Conservation (phyloP, 352 stramenopile species). For the Phytophthora lateralis region DNA sequence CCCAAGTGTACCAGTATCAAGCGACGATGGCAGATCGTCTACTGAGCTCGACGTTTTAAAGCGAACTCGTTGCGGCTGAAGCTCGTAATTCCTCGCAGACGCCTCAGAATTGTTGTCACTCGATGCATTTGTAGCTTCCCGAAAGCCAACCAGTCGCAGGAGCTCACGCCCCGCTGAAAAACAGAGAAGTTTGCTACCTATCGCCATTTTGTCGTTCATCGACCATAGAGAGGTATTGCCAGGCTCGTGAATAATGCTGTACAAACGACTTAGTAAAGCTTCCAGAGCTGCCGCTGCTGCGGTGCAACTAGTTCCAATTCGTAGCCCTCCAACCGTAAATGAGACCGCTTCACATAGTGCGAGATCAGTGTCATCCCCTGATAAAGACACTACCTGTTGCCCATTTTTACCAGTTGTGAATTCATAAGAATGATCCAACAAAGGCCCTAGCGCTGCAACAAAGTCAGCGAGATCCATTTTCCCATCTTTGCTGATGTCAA, state of each 20-base stretch:
- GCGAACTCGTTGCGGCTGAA: constrained; percentile 44
- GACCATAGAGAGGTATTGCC: constrained; percentile 40
- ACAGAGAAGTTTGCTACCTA: constrained; percentile 33
- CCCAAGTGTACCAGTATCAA: constrained; percentile 37
- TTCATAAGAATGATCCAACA: constrained; percentile 62
- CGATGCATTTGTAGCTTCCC: neutral
- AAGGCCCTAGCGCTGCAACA: constrained; percentile 53
- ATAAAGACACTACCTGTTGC: neutral
- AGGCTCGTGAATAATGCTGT: constrained; percentile 51
- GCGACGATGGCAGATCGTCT: constrained; percentile 6
- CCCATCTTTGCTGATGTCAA: constrained; percentile 57
- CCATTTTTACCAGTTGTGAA: constrained; percentile 10
- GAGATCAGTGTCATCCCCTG: constrained; percentile 2
- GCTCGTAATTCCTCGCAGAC: constrained; percentile 21
- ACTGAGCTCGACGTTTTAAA: constrained; percentile 44
- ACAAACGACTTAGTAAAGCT: constrained; percentile 32
- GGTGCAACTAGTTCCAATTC: constrained; percentile 29
- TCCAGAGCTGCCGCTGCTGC: constrained; percentile 35
- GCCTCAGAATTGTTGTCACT: neutral
- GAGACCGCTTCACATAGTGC: constrained; percentile 55
- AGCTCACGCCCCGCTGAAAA: constrained; percentile 38
- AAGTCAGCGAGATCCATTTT: constrained; percentile 63
- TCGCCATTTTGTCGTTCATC: constrained; percentile 26
- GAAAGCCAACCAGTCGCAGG: constrained; percentile 47
- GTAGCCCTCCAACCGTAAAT: constrained; percentile 42